Evolutionary conservation across 371 early-diverging fungal species (phyloP), one percentile per base, ranked within the genome.

Genomic region (Gilbertella persicaria): DNA sequence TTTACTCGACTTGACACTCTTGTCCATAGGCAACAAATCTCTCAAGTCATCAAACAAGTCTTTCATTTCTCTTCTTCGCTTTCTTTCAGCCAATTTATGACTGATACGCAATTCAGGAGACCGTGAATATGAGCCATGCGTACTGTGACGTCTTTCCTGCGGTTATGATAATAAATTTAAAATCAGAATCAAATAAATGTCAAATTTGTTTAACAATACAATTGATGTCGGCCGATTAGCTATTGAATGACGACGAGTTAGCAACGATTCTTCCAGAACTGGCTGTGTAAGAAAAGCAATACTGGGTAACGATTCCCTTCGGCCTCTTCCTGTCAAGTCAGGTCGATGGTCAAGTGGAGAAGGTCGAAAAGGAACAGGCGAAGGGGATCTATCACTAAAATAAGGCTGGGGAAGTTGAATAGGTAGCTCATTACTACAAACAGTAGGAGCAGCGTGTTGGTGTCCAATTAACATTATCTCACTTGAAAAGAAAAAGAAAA

Each of bases 31-130:
- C 53, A 89, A 66, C 19, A 75, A 59, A 30, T 80, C 84, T 35
- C 85, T 70, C 19, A 91, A 70, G 44, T 85, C 82, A 66, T 91
- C 91, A 79, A 91, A 91, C 24, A 91, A 69, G 28, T 85, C 85
- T 54, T 90, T 89, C 89, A 91, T 87, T 52, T 91, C 89, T 58
- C 79, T 84, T 35, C 91, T 79, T 13, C 91, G 76, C 45, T 87
- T 85, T 39, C 90, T 64, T 48, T 91, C 91, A 13, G 91, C 91
- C 24, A 91, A 59, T 60, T 91, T 91, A 64, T 91, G 91, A 33
- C 79, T 77, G 5, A 83, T 69, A 24, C 80, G 58, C 20, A 86
- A 58, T 44, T 83, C 83, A 4, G 85, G 86, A 3, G 77, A 68
- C 28, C 86, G 78, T 8, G 84, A 67, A 52, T 86, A 86, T 0